Percentiles rank a stretch among this genome's conserved stretches.
These are phyloP conservation scores for Halenospora varia DNA, from an alignment of 495 filamentous ascomycete species.

Conservation along the genomic window DNA sequence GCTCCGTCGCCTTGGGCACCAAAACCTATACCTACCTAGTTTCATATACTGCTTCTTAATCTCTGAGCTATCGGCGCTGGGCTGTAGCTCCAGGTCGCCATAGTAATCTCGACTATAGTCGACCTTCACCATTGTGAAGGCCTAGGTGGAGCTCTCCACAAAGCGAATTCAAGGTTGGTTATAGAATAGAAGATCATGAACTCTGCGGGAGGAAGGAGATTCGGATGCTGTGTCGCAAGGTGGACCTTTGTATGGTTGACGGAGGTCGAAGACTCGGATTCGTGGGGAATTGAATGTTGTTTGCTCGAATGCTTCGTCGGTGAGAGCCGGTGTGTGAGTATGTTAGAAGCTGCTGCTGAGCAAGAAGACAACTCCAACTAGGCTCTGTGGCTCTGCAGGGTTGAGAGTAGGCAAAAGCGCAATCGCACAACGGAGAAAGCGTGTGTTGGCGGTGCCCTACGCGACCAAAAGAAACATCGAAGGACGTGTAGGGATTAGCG, in stretches of 20 bases:
- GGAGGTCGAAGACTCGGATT: no score
- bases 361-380: neutral
- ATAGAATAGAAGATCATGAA: neutral
- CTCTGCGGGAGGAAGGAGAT: neutral
- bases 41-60: slow-evolving; percentile 86
- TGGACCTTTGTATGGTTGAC: no score
- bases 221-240: neutral
- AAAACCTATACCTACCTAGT: slow-evolving; percentile 53
- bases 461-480: neutral
- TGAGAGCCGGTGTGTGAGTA: no score
- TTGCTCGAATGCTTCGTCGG: no score
- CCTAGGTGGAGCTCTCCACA: neutral
- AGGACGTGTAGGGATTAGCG: neutral
- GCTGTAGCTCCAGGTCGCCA: slow-evolving; percentile 67
- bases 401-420: neutral
- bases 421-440: neutral
- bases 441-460: neutral
- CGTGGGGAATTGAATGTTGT: no score
- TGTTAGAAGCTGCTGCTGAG: no score
- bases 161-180: neutral
- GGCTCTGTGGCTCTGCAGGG: neutral
- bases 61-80: slow-evolving; percentile 60
- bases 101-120: slow-evolving; percentile 81
- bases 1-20: neutral
- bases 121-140: slow-evolving; percentile 65